Evolutionary conservation across 495 filamentous ascomycete genomes (phyloP).

Genomic region (Penicillium roqueforti): DNA sequence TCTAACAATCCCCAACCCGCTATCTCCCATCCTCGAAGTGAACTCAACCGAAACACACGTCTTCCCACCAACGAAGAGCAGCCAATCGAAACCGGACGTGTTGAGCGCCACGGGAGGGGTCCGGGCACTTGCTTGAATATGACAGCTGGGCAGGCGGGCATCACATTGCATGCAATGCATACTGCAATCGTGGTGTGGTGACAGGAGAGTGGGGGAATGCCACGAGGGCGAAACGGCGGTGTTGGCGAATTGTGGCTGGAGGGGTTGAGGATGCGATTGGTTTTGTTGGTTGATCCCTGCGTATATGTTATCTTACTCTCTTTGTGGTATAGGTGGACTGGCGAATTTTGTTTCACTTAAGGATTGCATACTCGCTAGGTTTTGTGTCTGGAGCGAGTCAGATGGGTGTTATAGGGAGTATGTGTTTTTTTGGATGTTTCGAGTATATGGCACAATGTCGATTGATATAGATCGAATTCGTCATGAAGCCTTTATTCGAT

Average conservation of each 20-base stretch:
- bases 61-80: background rate
- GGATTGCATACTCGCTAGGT: background rate
- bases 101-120: background rate
- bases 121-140: conserved; percentile 2
- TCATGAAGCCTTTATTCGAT: background rate
- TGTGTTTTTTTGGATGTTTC: background rate
- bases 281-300: background rate
- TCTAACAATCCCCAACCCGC: background rate
- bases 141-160: background rate
- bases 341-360: background rate
- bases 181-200: background rate
- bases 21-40: background rate
- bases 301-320: background rate
- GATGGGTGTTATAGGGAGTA: background rate
- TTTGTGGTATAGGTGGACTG: background rate
- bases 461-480: background rate
- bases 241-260: background rate
- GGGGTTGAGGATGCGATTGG: background rate
- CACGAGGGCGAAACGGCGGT: background rate
- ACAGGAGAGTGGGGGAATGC: background rate
- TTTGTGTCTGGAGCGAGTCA: background rate
- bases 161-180: background rate
- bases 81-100: background rate
- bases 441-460: too few species aligned
- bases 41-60: background rate